Base-by-base conservation (phyloP, 2,329 filamentous ascomycete species). In the Diplodia scrobiculata region DNA sequence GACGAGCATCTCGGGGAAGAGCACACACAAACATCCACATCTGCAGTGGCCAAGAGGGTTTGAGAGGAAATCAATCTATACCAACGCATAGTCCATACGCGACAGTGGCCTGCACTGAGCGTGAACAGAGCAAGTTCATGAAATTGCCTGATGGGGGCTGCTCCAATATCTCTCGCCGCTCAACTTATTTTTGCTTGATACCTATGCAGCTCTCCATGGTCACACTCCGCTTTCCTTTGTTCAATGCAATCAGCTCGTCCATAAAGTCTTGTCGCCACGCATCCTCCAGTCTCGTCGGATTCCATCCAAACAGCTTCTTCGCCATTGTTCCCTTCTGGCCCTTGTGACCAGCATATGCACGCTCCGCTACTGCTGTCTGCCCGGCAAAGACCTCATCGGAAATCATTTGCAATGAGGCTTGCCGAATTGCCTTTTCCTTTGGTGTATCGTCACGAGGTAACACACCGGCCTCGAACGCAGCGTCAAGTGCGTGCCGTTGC, bases 211-310 rank as follows among this genome's bases (percentile, higher is more conserved):
- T 67, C 27, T 63, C 67, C 48, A 69, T 65, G 0, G 69, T 68
- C 7, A 65, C 32, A 41, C 62, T 58, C 36, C 69, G 66, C 5
- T 66, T 55, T 6, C 66, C 63, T 17, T 70, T 66, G 45, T 60
- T 66, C n/a, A 71, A 50, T 9, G 69, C 70, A 34, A 67, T 25
- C n/a, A 71, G 32, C 36, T 71, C 70, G 17, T 69, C 70, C 13
- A 27, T 2, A n/a, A 70, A 69, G 14, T 71, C 69, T 45, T 59
- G 63, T 27, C 67, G 41, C 70, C 69, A 70, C 14, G 70, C 67
- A 27, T 68, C 50, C 10, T 70, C 41, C 29, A 59, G 21, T 34
- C 66, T 67, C 36, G 54, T 29, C 29, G 29, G 29, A 7, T 29
- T 29, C 29, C 29, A 29, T 7, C 7, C 29, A 29, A 29, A 29